A percentile compares a stretch with the other conserved stretches of the same genome.
These are phyloP conservation scores for Colletotrichum acutatum DNA, from an alignment of 2,329 filamentous ascomycete genomes.

Conservation along the genomic window DNA sequence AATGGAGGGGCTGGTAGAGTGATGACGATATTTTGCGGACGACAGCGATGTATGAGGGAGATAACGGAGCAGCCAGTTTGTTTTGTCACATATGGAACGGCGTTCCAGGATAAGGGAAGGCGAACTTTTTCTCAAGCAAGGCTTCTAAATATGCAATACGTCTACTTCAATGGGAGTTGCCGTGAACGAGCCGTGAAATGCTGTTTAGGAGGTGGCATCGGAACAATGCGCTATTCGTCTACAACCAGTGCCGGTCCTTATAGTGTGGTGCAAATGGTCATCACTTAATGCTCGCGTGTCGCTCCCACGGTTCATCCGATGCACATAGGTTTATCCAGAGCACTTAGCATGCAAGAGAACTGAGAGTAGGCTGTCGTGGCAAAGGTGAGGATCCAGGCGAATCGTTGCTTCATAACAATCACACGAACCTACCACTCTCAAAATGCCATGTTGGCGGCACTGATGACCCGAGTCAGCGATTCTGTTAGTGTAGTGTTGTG, in stretches of 20 bases:
- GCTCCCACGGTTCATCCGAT: neutral
- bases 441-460: constrained; percentile 14
- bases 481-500: neutral
- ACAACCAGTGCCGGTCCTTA: neutral
- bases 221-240: constrained; percentile 26
- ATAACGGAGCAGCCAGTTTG: constrained; percentile 23
- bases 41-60: constrained; percentile 15
- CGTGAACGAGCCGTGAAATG: neutral
- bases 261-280: neutral
- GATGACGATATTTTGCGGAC: neutral
- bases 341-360: neutral
- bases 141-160: constrained; percentile 4
- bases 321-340: neutral
- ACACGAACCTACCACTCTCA: neutral
- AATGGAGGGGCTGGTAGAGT: neutral
- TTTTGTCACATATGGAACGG: constrained; percentile 30
- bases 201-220: constrained; percentile 9
- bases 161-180: neutral
- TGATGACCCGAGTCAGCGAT: constrained; percentile 19
- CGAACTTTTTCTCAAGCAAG: constrained; percentile 18
- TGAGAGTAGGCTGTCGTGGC: neutral
- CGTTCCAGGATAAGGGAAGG: constrained; percentile 21
- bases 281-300: neutral
- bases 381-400: neutral
- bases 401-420: neutral